Percentiles rank a stretch among this genome's conserved stretches.
Evolutionary conservation across 2,329 filamentous ascomycete species (phyloP).

Genomic region (Ustilaginoidea virens): DNA sequence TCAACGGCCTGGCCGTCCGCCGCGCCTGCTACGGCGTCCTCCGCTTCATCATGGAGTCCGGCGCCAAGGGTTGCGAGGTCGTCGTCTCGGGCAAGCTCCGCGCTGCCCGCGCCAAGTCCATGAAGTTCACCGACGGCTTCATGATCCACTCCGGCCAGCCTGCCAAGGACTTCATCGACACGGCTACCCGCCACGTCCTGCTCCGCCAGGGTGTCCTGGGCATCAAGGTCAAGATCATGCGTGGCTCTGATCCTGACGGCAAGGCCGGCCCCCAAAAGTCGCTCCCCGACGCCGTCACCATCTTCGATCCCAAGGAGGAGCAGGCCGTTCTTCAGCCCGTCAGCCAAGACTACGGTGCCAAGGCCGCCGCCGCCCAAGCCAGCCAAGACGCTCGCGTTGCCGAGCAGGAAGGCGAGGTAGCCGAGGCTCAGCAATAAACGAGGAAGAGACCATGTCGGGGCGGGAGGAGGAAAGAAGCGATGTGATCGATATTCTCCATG

Average conservation of each 20-base stretch:
- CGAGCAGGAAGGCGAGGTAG: slow-evolving; percentile 41
- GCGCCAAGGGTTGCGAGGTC: slow-evolving; percentile 99
- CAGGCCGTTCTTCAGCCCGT: slow-evolving; percentile 85
- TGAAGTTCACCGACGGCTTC: slow-evolving; percentile 99
- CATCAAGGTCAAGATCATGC: slow-evolving; percentile 99
- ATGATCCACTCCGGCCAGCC: slow-evolving; percentile 99
- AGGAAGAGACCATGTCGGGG: slow-evolving; percentile 10
- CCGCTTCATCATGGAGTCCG: slow-evolving; percentile 99
- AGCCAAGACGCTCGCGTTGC: slow-evolving; percentile 44
- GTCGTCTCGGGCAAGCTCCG: slow-evolving; percentile 98
- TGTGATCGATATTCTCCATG: no score
- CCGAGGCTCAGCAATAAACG: slow-evolving; percentile 26
- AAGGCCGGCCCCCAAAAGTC: slow-evolving; percentile 96
- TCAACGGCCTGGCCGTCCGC: slow-evolving; percentile 97
- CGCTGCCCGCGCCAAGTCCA: slow-evolving; percentile 97
- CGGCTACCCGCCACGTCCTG: slow-evolving; percentile 95
- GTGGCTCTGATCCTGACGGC: slow-evolving; percentile 97
- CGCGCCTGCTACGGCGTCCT: slow-evolving; percentile 99
- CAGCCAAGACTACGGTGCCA: slow-evolving; percentile 97
- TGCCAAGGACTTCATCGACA: slow-evolving; percentile 99
- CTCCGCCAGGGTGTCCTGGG: slow-evolving; percentile 98
- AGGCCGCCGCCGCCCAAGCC: slow-evolving; percentile 58
- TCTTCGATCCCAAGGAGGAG: slow-evolving; percentile 99
- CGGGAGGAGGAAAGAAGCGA: slow-evolving; percentile 10
- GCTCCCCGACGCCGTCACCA: slow-evolving; percentile 94